Evolutionary conservation across 805 yeast species (phyloP), one percentile per base, ranked within the genome.

Genomic region (Pichia nanzhaoensis): DNA sequence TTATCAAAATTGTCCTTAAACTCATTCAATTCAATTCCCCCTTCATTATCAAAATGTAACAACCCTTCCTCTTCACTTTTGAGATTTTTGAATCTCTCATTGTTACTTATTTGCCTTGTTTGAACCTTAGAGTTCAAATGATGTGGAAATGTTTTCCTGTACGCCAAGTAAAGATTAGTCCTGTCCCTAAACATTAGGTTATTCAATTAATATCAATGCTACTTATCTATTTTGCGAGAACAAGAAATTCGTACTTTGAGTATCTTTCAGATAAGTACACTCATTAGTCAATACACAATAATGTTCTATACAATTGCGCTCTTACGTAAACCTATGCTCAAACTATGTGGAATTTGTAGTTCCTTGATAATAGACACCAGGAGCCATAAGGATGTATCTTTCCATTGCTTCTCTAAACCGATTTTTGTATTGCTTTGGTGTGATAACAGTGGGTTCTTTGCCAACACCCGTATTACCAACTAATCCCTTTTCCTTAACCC

Each of bases 391-490:
- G 45, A 93, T 85, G 55, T 93, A 93, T 36, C 96, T 67, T 57
- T 91, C 98, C 99, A 93, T 93, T 2, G 99, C 98, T 59, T 91
- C 98, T 52, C 99, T 73, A 61, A 93, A 93, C 52, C 99, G 70
- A 46, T 83, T 87, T 55, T 95, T 84, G 63, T 93, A 93, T 65
- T 93, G 99, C 56, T 89, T 80, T 2, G 99, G 99, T 0, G 99
- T 91, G 8, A 93, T 91, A 27, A 93, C 95, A 0, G 99, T 93
- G 0, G 99, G 99, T 52, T 86, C 95, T 55, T 86, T 91, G 1
- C 88, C 86, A 42, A 84, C 84, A 33, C 88, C 86, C 1, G 85
- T 81, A 31, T 66, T 64, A 5, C 89, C 89, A 36, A 91, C 95
- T 32, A 93, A 69, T 1, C 91, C 90, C 56, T 87, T 84, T 46